These are phyloP conservation scores for Saccharomycopsis microspora DNA, from an alignment of 805 yeast species.

Conservation along the genomic window DNA sequence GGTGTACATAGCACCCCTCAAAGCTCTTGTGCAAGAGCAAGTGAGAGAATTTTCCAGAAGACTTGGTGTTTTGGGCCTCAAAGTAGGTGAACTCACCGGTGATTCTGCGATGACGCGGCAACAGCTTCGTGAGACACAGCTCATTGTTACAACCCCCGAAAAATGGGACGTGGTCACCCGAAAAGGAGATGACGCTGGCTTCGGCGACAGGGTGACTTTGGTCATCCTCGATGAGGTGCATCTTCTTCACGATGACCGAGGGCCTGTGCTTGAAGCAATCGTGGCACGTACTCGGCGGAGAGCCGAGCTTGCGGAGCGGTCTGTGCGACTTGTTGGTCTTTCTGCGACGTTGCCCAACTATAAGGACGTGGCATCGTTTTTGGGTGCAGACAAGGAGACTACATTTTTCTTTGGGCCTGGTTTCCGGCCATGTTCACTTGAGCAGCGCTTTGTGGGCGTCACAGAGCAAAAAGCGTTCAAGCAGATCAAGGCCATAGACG, in stretches of 20 bases:
- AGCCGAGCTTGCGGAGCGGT: constrained; percentile 30
- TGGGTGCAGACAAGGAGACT: constrained; percentile 46
- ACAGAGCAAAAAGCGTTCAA: constrained; percentile 76
- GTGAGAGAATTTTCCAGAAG: constrained; percentile 75
- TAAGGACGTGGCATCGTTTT: constrained; percentile 70
- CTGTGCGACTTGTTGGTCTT: constrained; percentile 33
- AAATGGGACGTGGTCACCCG: constrained; percentile 96
- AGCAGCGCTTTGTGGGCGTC: constrained; percentile 80
- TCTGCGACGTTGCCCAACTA: constrained; percentile 14
- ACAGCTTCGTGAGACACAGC: constrained; percentile 69
- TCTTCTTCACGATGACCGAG: constrained; percentile 85
- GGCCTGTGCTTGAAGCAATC: constrained; percentile 85
- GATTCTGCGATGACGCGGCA: constrained; percentile 68
- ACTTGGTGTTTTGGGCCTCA: constrained; percentile 49
- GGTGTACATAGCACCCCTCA: constrained; percentile 85
- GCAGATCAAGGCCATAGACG: constrained; percentile 73
- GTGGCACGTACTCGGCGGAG: constrained; percentile 61
- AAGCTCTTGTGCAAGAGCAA: constrained; percentile 93
- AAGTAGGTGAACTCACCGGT: constrained; percentile 83
- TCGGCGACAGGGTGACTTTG: constrained; percentile 51
- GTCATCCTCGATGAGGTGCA: constrained; percentile 89
- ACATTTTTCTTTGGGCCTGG: constrained; percentile 79
- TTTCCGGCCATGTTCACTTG: constrained; percentile 86
- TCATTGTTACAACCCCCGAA: constrained; percentile 90
- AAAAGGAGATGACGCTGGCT: constrained; percentile 58